Base-by-base conservation (phyloP, 2,329 filamentous ascomycete species). In the Fusarium drepaniforme region DNA sequence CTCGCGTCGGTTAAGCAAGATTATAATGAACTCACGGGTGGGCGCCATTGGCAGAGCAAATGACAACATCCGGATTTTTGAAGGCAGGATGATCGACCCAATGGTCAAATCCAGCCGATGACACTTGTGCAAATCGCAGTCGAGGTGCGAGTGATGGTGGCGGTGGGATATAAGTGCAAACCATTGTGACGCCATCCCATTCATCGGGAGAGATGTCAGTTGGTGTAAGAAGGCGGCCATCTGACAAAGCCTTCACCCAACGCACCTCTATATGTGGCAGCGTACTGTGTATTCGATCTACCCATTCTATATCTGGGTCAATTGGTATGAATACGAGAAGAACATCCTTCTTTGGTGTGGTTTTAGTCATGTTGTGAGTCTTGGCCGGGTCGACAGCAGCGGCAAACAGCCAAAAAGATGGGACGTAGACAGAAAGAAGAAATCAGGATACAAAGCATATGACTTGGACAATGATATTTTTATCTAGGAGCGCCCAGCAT, bases 151-250 rank as follows among this genome's bases (percentile, higher is more conserved):
- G 35, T 3, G 35, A 59, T 0, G 37, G 16, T 11, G 35, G 23
- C 0, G 56, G 56, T 1, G 56, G 58, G 38, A 30, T 4, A 33
- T 61, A 61, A 21, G 58, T 61, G 25, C 37, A 42, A 8, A 61
- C 38, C 58, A 61, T 42, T 7, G 58, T 61, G 25, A 61, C 37
- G 38, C 38, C 38, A 15, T 61, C 58, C 58, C 58, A 61, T 61
- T 44, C 25, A 18, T 44, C 5, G 38, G 58, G 58, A 42, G 58
- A 61, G 4, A 61, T 61, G 38, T 61, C 58, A 21, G 16, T 30
- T 28, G 58, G 38, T 16, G 58, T 61, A 15, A 61, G 58, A 23
- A 61, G 58, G 15, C 25, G 58, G 5, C 37, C 58, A 16, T 44
- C 58, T n/a, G 16, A 25, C 58, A 61, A 44, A n/a, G 58, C 58